Percentiles rank a stretch among this genome's conserved stretches.
Conservation (phyloP, 2,329 filamentous ascomycete species). For the Scedosporium boydii region DNA sequence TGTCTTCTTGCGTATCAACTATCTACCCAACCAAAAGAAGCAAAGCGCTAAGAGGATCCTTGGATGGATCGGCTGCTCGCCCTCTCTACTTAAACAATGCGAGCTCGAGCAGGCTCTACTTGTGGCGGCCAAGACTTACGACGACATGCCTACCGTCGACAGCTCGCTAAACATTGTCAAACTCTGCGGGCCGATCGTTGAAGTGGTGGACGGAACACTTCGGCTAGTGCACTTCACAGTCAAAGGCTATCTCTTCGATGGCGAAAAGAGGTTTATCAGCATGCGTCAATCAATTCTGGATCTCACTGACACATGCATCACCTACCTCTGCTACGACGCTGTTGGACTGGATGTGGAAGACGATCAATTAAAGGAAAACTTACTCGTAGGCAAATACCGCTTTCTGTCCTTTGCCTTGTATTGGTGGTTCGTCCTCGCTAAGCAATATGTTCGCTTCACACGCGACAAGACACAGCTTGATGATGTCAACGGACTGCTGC, state of each 20-base stretch:
- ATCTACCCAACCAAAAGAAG: not conserved
- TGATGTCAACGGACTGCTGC: not conserved
- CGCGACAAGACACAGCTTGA: not conserved
- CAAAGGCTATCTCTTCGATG: constrained; percentile 12
- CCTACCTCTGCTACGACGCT: constrained; percentile 5
- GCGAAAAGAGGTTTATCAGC: constrained; percentile 4
- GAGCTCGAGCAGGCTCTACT: constrained; percentile 12
- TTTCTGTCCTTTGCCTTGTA: not conserved
- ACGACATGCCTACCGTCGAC: not conserved
- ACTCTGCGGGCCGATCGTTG: constrained; percentile 21
- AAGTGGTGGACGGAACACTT: constrained; percentile 16
- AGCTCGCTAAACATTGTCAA: constrained; percentile 10
- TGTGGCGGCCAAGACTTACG: not conserved
- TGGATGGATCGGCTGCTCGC: constrained; percentile 13
- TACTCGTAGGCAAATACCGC: not conserved
- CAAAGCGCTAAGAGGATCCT: constrained; percentile 1
- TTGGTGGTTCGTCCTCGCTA: not conserved
- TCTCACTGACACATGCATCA: constrained; percentile 8
- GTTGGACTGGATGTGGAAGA: not conserved
- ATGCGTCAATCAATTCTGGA: not conserved
- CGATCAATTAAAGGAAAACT: not conserved
- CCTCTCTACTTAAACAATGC: constrained; percentile 9
- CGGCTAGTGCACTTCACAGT: constrained; percentile 24
- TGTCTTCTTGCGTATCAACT: not conserved
- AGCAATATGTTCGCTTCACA: not conserved